These are phyloP conservation scores for Cryptosporidium ryanae DNA, from an alignment of 169 alveolate genomes.

Conservation along the genomic window DNA sequence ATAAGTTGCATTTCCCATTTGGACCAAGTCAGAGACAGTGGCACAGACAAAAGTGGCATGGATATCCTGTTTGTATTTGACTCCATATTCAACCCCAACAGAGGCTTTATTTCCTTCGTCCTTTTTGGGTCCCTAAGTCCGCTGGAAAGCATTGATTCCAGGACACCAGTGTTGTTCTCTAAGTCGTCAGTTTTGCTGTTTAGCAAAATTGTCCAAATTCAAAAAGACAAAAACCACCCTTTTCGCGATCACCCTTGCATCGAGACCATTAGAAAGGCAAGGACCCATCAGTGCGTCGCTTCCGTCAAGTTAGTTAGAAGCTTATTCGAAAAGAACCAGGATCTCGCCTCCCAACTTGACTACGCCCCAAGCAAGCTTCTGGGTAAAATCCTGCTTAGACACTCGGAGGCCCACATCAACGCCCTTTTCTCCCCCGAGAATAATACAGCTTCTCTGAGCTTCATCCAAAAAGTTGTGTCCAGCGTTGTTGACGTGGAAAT, in stretches of 20 bases:
- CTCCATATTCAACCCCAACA: constrained; percentile 4
- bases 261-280: too few relatives aligned
- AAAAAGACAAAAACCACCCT: not conserved
- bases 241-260: too few relatives aligned
- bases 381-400: too few relatives aligned
- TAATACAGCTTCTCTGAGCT: too few relatives aligned
- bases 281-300: not conserved
- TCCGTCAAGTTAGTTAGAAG: not conserved
- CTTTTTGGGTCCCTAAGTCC: constrained; percentile 55
- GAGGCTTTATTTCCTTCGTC: constrained; percentile 52
- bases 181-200: not conserved
- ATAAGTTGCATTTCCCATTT: not conserved
- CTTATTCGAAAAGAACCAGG: not conserved
- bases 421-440: too few relatives aligned
- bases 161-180: not conserved
- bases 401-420: too few relatives aligned
- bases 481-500: too few relatives aligned
- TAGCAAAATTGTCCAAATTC: not conserved
- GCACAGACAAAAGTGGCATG: not conserved
- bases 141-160: constrained; percentile 3
- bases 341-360: too few relatives aligned
- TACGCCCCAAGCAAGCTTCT: too few relatives aligned
- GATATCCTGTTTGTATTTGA: not conserved
- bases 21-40: not conserved
- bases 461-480: too few relatives aligned